phyloP scores from a whole-genome alignment of 805 yeast genomes.

The Candida jianshihensis region DNA sequence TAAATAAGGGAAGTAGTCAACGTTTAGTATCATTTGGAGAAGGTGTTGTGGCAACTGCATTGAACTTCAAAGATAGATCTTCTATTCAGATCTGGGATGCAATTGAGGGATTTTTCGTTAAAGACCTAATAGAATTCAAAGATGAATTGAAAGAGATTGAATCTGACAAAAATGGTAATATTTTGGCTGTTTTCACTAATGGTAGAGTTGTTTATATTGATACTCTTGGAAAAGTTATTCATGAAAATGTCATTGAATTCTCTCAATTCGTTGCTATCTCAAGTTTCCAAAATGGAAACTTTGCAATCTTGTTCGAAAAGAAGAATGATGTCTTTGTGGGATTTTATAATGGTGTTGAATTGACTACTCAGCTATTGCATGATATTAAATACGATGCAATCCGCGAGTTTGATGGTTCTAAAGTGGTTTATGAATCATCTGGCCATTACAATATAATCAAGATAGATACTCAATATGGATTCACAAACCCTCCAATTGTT shows the following conservation, averaged over 20 bases:
- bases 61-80: conserved; percentile 13
- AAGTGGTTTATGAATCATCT: conserved; percentile 11
- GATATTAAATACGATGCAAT: conserved; percentile 9
- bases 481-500: conserved; percentile 2
- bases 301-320: conserved; percentile 6
- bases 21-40: conserved; percentile 7
- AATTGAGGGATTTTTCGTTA: conserved; percentile 8
- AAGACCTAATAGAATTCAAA: conserved; percentile 8
- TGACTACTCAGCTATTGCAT: conserved; percentile 7
- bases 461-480: conserved; percentile 11
- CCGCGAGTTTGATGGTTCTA: conserved; percentile 17
- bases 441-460: conserved; percentile 5
- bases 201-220: conserved; percentile 9
- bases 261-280: conserved; percentile 6
- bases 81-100: conserved; percentile 18
- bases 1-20: conserved; percentile 12
- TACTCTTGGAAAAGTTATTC: conserved; percentile 1
- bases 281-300: conserved; percentile 13
- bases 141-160: conserved; percentile 4
- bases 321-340: conserved; percentile 6
- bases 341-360: conserved; percentile 9
- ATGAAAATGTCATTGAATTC: conserved; percentile 4
- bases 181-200: conserved; percentile 7
- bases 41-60: conserved; percentile 13
- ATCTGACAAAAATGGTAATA: neutral